Base-by-base conservation (phyloP, 2,329 filamentous ascomycete species). In the Penicillium sclerotigenum region DNA sequence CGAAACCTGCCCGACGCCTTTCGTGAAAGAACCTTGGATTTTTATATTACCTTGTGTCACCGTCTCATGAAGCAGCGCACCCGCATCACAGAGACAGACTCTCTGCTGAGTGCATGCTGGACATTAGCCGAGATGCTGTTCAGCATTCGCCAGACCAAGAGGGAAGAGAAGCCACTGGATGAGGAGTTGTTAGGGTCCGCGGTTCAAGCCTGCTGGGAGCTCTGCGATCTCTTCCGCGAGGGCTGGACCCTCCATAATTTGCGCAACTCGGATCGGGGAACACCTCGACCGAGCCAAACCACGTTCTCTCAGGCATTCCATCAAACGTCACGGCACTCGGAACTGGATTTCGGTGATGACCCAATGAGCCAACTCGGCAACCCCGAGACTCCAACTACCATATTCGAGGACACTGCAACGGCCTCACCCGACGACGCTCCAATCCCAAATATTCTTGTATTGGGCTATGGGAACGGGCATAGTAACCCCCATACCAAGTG, bases 61-160 rank as follows among this genome's bases (percentile, higher is more conserved):
- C 86, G 93, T 37, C 77, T 97, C n/a, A 97, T 97, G 91, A 97
- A 96, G 72, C 91, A 96, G 72, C 84, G 90, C 55, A 88, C 84
- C 51, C 87, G 90, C 28, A 74, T 92, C 2, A 87, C 86, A 0
- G 87, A 96, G 67, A 93, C 90, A 0, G 91, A 96, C 71, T 87
- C 89, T 7, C 80, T 97, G 4, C 81, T 97, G 4, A 83, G 87
- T 53, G 90, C 91, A 22, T 96, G 92, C 69, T 97, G 93, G 93
- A 84, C 87, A 3, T 76, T 97, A 13, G 91, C 92, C 8, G 92
- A 96, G 73, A 95, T 95, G 86, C 83, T 97, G 0, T 96, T 96
- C 73, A 95, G 86, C 70, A 81, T 97, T 38, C 87, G 91, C 3
- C 91, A 96, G 67, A 93, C 87, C 71, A 86, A 83, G 60, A 82